phyloP scores from a whole-genome alignment of 768 basidiomycete genomes.

The Sutorius australiensis region DNA sequence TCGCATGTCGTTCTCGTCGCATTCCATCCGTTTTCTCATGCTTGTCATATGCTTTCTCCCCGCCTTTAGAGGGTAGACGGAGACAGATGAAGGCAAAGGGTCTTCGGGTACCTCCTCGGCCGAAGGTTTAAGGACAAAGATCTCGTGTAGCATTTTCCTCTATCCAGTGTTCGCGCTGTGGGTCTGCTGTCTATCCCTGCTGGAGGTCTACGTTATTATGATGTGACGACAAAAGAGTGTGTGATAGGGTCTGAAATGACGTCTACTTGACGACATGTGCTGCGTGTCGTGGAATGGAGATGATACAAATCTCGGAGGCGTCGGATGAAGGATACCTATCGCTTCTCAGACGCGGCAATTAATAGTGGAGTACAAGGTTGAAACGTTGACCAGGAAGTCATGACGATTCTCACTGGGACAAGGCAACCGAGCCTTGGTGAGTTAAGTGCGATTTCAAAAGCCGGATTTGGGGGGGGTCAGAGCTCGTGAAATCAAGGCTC shows the following conservation, averaged over 20 bases:
- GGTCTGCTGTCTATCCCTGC: background rate
- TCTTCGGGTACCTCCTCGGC: slow-evolving; percentile 59
- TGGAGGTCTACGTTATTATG: background rate
- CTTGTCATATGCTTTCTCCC: slow-evolving; percentile 9
- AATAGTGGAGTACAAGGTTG: background rate
- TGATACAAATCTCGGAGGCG: background rate
- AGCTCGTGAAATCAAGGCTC: slow-evolving; percentile 4
- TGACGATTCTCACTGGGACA: background rate
- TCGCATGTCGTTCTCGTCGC: slow-evolving; percentile 26
- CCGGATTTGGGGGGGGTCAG: background rate
- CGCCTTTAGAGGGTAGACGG: slow-evolving; percentile 60
- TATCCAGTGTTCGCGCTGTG: background rate
- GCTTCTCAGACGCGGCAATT: background rate
- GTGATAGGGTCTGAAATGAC: slow-evolving; percentile 6
- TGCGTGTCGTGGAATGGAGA: background rate
- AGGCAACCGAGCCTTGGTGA: too few relatives aligned
- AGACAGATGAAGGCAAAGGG: slow-evolving; percentile 74
- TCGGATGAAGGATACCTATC: background rate
- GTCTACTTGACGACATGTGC: background rate
- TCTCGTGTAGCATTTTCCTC: too few relatives aligned
- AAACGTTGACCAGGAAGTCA: background rate
- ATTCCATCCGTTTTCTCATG: background rate
- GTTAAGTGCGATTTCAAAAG: background rate
- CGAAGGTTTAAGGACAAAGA: slow-evolving; percentile 31
- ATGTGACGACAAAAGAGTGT: background rate